phyloP scores from a whole-genome alignment of 2,329 filamentous ascomycete genomes.

The Aspergillus transmontanensis region DNA sequence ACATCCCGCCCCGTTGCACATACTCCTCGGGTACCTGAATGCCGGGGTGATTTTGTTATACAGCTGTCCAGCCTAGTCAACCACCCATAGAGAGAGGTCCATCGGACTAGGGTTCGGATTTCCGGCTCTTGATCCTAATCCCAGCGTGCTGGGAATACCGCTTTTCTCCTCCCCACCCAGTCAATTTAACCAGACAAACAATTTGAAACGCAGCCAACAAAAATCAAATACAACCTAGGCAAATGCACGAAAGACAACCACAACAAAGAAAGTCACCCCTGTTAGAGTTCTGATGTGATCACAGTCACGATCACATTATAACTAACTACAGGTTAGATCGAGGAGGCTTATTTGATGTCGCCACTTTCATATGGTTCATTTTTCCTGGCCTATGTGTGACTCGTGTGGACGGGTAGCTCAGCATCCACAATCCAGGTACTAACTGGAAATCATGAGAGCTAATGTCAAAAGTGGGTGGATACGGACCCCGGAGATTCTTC shows the following conservation, averaged over 20 bases:
- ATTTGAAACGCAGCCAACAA: not conserved
- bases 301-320: not conserved
- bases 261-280: not conserved
- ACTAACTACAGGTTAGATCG: not conserved
- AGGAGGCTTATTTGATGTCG: not conserved
- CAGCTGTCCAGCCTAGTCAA: slow-evolving; percentile 3
- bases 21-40: slow-evolving; percentile 3
- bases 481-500: not conserved
- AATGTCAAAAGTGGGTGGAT: not conserved
- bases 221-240: not conserved
- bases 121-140: not conserved
- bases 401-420: not conserved
- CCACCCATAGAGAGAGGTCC: not conserved
- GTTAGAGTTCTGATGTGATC: slow-evolving; percentile 2
- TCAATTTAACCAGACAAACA: not conserved
- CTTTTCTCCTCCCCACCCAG: not conserved
- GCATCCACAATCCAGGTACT: not conserved
- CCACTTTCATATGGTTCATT: not conserved
- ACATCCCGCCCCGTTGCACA: not conserved
- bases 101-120: not conserved
- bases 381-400: not conserved
- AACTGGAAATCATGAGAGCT: not conserved
- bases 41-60: slow-evolving; percentile 1
- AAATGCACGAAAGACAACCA: not conserved
- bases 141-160: not conserved